These are phyloP conservation scores for Pseudogymnoascus sp. DNA, from an alignment of 2,329 filamentous ascomycete species.

Conservation along the genomic window DNA sequence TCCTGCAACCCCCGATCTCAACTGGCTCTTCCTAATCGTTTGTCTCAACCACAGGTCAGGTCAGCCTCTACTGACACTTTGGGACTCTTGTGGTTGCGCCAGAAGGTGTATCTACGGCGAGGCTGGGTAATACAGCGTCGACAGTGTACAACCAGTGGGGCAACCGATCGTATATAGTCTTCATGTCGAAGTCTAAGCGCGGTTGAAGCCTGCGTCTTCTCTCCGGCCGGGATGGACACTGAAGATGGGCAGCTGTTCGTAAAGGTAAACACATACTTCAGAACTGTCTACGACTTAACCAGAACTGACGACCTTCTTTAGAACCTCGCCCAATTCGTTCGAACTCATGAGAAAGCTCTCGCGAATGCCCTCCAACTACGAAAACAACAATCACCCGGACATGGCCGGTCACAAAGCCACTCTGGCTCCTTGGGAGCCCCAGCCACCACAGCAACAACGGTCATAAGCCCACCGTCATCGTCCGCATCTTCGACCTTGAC, in stretches of 20 bases:
- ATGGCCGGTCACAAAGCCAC: slow-evolving; percentile 59
- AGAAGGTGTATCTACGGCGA: neutral
- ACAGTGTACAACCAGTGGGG: slow-evolving; percentile 7
- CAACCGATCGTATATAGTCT: slow-evolving; percentile 8
- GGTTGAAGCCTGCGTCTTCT: slow-evolving; percentile 8
- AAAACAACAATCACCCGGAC: slow-evolving; percentile 59
- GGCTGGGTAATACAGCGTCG: slow-evolving; percentile 6
- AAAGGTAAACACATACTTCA: slow-evolving; percentile 50
- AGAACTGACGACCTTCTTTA: slow-evolving; percentile 33
- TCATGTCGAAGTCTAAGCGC: slow-evolving; percentile 8
- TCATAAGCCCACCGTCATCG: slow-evolving; percentile 50
- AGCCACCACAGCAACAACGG: slow-evolving; percentile 27
- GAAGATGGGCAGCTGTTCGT: slow-evolving; percentile 86
- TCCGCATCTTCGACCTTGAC: slow-evolving; percentile 55
- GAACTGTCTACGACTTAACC: neutral
- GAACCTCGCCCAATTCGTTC: slow-evolving; percentile 94
- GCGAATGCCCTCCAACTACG: slow-evolving; percentile 89
- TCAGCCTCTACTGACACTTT: slow-evolving; percentile 5
- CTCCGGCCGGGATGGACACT: slow-evolving; percentile 41
- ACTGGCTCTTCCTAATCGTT: neutral
- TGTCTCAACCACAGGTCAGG: neutral
- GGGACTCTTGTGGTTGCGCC: slow-evolving; percentile 2
- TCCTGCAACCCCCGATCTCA: neutral
- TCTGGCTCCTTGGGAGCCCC: slow-evolving; percentile 45
- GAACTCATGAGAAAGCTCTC: slow-evolving; percentile 92